These are phyloP conservation scores for Colletotrichum sidae DNA, from an alignment of 2,329 filamentous ascomycete species.

Conservation along the genomic window DNA sequence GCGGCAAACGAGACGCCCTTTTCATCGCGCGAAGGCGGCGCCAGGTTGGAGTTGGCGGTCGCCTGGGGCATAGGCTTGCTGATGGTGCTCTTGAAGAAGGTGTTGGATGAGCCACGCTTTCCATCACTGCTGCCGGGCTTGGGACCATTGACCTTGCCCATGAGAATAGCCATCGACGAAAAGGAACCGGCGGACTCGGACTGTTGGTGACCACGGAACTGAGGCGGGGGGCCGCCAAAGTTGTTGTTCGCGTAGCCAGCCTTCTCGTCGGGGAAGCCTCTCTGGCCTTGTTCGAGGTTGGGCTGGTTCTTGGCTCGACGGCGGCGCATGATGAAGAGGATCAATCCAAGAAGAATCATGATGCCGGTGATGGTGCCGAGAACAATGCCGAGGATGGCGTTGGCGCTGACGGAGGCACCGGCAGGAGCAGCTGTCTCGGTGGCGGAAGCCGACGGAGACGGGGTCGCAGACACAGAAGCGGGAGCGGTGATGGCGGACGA, in stretches of 20 bases:
- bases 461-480: conserved; percentile 47
- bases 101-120: conserved; percentile 62
- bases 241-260: conserved; percentile 59
- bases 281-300: conserved; percentile 59
- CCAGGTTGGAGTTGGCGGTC: conserved; percentile 45
- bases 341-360: conserved; percentile 74
- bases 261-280: conserved; percentile 66
- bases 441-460: conserved; percentile 41
- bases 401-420: conserved; percentile 46
- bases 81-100: conserved; percentile 71
- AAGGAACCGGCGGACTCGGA: conserved; percentile 68
- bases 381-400: conserved; percentile 81
- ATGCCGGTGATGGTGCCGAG: conserved; percentile 85
- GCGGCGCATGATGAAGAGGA: conserved; percentile 74
- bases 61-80: conserved; percentile 69
- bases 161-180: conserved; percentile 73
- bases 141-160: conserved; percentile 58
- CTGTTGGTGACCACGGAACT: conserved; percentile 64
- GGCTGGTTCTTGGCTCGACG: conserved; percentile 68
- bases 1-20: conserved; percentile 54
- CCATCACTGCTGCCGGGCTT: conserved; percentile 66
- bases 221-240: conserved; percentile 34
- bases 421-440: conserved; percentile 37
- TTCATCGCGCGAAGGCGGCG: conserved; percentile 45
- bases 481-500: conserved; percentile 40